A percentile compares a stretch with the other conserved stretches of the same genome.
These are phyloP conservation scores for Lycium ferocissimum DNA, from an alignment of 257 asterid genomes.

Conservation along the genomic window DNA sequence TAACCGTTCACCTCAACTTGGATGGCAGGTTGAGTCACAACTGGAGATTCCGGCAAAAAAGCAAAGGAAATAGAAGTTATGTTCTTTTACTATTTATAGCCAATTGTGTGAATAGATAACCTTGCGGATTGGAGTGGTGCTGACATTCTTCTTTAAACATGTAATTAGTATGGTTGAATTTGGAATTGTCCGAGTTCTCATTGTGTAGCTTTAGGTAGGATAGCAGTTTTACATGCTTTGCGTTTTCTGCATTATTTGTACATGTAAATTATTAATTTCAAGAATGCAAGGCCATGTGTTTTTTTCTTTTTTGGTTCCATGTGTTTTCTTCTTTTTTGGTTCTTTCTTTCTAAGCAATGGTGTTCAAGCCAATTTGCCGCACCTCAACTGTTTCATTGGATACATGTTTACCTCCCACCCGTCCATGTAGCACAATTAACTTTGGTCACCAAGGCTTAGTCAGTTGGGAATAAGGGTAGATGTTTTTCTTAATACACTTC, in stretches of 20 bases:
- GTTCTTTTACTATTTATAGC: background rate
- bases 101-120: slow-evolving; percentile 37
- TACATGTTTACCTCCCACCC: background rate
- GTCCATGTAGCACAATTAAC: background rate
- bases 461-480: background rate
- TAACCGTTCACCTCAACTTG: background rate
- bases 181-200: slow-evolving; percentile 17
- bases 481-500: background rate
- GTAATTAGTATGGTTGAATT: slow-evolving; percentile 21
- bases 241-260: slow-evolving; percentile 24
- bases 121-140: slow-evolving; percentile 26
- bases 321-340: background rate
- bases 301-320: background rate
- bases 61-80: slow-evolving; percentile 54
- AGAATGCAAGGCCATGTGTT: slow-evolving; percentile 3
- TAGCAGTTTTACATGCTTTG: slow-evolving; percentile 25
- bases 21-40: slow-evolving; percentile 62
- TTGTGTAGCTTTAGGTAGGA: slow-evolving; percentile 29
- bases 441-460: background rate
- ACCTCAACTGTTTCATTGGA: background rate
- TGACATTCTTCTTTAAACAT: slow-evolving; percentile 18
- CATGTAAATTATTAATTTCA: slow-evolving; percentile 4
- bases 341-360: background rate
- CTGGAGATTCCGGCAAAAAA: slow-evolving; percentile 56
- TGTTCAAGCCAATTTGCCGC: background rate